Conservation (phyloP, 2,329 filamentous ascomycete genomes). For the Colletotrichum sp. region DNA sequence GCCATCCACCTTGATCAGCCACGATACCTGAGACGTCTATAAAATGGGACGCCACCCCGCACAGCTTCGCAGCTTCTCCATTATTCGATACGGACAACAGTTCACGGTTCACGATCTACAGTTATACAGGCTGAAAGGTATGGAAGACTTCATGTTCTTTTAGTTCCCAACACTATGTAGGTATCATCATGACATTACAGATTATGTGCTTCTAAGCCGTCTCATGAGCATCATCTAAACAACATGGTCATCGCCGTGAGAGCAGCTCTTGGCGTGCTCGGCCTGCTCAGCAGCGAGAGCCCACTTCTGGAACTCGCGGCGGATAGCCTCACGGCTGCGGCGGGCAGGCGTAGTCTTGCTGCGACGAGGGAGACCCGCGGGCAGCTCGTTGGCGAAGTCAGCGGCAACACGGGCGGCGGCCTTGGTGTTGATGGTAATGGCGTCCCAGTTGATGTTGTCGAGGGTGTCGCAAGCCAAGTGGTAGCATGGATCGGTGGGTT, state of each 20-base stretch:
- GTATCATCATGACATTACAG: neutral
- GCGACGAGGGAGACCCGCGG: slow-evolving; percentile 36
- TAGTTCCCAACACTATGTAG: neutral
- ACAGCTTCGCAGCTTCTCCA: neutral
- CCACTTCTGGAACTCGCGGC: slow-evolving; percentile 23
- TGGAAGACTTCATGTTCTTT: neutral
- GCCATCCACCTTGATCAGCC: fast-evolving
- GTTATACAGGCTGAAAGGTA: fast-evolving
- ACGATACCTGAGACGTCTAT: neutral
- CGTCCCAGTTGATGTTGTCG: slow-evolving; percentile 45
- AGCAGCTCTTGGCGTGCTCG: slow-evolving; percentile 19
- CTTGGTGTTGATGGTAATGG: slow-evolving; percentile 41
- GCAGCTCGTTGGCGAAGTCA: slow-evolving; percentile 36
- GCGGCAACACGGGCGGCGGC: slow-evolving; percentile 57
- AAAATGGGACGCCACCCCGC: neutral
- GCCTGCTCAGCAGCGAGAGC: slow-evolving; percentile 20
- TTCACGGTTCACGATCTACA: neutral
- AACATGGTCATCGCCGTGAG: slow-evolving; percentile 10
- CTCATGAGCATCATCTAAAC: neutral
- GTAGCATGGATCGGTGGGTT: slow-evolving; percentile 40
- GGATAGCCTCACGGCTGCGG: slow-evolving; percentile 19
- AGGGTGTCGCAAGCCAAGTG: slow-evolving; percentile 44
- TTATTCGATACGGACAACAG: neutral
- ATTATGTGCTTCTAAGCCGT: neutral
- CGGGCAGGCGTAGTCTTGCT: slow-evolving; percentile 28